phyloP scores from a whole-genome alignment of 1,284 basidiomycete species.

The Puccinia polysora region DNA sequence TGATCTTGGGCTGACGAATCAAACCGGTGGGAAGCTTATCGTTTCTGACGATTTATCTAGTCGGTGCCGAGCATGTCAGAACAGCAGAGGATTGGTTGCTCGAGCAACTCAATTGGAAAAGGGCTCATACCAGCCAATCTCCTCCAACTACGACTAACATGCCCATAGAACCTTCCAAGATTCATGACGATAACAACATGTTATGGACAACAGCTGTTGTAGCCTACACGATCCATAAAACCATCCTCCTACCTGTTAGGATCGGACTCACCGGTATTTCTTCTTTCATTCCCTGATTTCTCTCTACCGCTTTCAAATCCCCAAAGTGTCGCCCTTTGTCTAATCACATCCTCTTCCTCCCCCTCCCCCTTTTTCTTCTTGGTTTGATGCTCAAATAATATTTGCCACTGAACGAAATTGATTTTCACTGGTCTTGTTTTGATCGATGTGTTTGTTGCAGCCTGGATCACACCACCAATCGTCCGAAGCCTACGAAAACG shows the following conservation, averaged over 20 bases:
- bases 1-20: too few species aligned
- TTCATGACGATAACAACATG: conserved; percentile 57
- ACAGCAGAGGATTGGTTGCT: conserved; percentile 61
- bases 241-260: conserved; percentile 79
- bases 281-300: too few species aligned
- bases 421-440: not conserved
- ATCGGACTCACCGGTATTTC: conserved; percentile 66
- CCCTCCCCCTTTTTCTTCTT: not conserved
- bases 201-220: conserved; percentile 85
- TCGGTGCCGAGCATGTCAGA: conserved; percentile 85
- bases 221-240: conserved; percentile 95
- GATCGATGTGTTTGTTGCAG: not conserved
- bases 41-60: conserved; percentile 75
- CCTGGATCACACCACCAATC: conserved; percentile 35
- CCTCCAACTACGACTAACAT: conserved; percentile 16
- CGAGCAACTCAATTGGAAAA: conserved; percentile 50
- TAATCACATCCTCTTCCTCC: not conserved
- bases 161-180: conserved; percentile 46
- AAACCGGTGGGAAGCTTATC: too few species aligned
- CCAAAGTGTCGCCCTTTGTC: too few species aligned
- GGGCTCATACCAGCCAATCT: conserved; percentile 9
- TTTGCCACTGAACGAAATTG: not conserved
- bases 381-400: not conserved
- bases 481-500: conserved; percentile 32
- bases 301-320: too few species aligned